Evolutionary conservation across 495 filamentous ascomycete genomes (phyloP), one percentile per base, ranked within the genome.

Genomic region (Trichoderma reesei): DNA sequence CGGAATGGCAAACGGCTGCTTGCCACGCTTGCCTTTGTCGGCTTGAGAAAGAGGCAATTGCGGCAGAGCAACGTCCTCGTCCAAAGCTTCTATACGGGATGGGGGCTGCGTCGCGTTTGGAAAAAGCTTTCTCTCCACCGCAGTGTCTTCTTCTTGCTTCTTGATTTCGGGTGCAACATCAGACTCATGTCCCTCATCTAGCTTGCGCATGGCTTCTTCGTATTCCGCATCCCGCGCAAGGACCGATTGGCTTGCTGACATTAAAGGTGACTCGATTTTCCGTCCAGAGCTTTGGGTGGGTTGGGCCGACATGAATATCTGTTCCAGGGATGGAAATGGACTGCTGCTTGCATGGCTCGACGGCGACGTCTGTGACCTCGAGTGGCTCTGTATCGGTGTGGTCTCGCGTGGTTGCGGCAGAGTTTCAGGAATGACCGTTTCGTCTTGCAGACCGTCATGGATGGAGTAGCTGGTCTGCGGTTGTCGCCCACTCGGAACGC

Each of bases 401-500:
- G 26, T 42, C n/a, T 34, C n/a, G 38, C 39, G 37, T 26, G 20
- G 61, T 9, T 26, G 38, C 3, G 14, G 63, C 7, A 37, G 8
- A 37, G 63, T 64, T 31, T 64, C 46, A 41, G 39, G 54, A 13
- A 65, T 65, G 64, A 72, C 13, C 39, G 66, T 60, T 59, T 63
- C 51, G 54, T 66, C 51, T 0, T 20, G 69, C 2, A 67, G 69
- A 42, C 65, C 70, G 20, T 67, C 48, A 34, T 73, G 71, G 14
- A 70, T 65, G 62, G 68, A 67, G 56, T 74, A 71, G 33, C 68
- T 68, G 4, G 70, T 71, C 41, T 77, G 74, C 1, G 71, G 71
- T 60, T 80, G 78, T 54, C 75, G 72, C 33, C 73, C 77, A 65
- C 76, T 74, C 37, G 59, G 69, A 34, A 71, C 59, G 63, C 77